Base-by-base conservation (phyloP, 257 asterid genomes). In the Linderniella brevidens region DNA sequence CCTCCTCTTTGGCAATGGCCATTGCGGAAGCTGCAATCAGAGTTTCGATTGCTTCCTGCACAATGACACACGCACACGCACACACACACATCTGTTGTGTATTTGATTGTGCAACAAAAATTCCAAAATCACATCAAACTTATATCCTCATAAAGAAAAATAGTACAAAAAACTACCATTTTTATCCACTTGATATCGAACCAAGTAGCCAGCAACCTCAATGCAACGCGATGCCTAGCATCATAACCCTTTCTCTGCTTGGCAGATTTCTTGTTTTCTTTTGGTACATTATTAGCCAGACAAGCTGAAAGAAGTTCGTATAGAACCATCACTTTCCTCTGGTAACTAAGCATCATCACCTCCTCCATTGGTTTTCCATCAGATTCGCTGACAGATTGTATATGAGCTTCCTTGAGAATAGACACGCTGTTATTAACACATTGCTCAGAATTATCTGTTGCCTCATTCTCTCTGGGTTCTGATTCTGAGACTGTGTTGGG, bases 171-270 rank as follows among this genome's bases (percentile, higher is more conserved):
- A 16, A 29, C 48, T 71, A 88, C 95, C 93, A 81, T 55, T 74
- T 81, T 81, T 58, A 77, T 65, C 94, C 99, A 90, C 64, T 81
- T 71, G 55, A 90, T 54, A 57, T 85, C 74, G 58, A 90, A 60
- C 99, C 99, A 90, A 46, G 93, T 72, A 3, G 94, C 79, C 38
- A 90, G 73, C 64, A 90, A 66, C 67, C 96, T 78, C 69, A 90
- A 58, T 17, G 96, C 88, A 40, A 67, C 86, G 17, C 99, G 94
- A 75, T 81, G 92, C 42, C 94, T 73, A 11, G 98, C 82, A 69
- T 90, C 96, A 63, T 79, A 90, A 19, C 94, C 99, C 67, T 64
- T 74, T 50, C 76, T 72, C 68, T 69, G 62, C 53, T 54, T 68
- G 53, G 70, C 64, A 50, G 64, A 53, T 51, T 71, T 77, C 61